Conservation (phyloP, 148 eudicot genomes). For the Heliosperma pusillum region DNA sequence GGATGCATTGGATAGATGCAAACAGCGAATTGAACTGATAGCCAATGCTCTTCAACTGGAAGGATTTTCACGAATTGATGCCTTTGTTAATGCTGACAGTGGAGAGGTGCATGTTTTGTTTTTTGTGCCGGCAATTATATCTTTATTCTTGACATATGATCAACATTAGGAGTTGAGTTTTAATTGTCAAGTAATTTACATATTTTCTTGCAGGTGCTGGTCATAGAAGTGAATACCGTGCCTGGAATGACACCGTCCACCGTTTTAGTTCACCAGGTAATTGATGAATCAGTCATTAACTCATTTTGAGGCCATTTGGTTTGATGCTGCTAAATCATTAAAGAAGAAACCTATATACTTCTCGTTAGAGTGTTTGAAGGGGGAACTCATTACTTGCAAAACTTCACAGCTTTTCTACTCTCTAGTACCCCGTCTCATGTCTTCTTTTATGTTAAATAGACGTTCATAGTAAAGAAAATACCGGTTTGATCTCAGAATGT, state of each 20-base stretch:
- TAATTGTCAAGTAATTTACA: not conserved
- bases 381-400: not conserved
- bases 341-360: not conserved
- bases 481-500: not conserved
- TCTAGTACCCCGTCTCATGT: not conserved
- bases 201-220: conserved; percentile 51
- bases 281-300: conserved; percentile 3
- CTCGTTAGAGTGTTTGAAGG: not conserved
- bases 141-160: no score
- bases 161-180: not conserved
- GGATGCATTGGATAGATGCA: conserved; percentile 58
- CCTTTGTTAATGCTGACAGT: conserved; percentile 76
- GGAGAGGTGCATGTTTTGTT: conserved; percentile 60
- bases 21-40: conserved; percentile 64
- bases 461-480: not conserved
- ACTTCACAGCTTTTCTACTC: not conserved
- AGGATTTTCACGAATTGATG: conserved; percentile 91
- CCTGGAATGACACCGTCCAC: conserved; percentile 99
- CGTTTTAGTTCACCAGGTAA: conserved; percentile 91
- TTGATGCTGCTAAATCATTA: not conserved
- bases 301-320: not conserved
- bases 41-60: conserved; percentile 77
- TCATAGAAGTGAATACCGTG: conserved; percentile 89
- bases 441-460: not conserved
- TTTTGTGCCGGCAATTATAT: not conserved